These are phyloP conservation scores for Mycosphaerella sp. DNA, from an alignment of 2,329 filamentous ascomycete genomes.

Conservation along the genomic window DNA sequence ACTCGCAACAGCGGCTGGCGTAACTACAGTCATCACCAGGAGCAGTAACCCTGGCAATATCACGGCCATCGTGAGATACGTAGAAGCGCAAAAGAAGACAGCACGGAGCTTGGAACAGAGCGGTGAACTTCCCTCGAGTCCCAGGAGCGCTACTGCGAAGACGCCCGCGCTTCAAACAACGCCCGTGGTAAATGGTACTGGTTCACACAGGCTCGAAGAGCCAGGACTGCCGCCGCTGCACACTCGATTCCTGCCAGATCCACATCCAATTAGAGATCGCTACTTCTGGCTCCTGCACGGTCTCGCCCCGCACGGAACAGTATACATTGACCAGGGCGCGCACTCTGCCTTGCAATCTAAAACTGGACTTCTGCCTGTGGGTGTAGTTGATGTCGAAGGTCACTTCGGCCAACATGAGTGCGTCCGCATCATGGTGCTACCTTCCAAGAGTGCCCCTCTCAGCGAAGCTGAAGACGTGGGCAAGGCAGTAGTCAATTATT, in stretches of 20 bases:
- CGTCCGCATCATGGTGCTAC: constrained; percentile 75
- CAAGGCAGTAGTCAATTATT: constrained; percentile 85
- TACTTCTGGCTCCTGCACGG: constrained; percentile 98
- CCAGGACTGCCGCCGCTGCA: constrained; percentile 56
- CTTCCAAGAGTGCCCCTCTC: constrained; percentile 44
- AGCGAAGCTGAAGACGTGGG: constrained; percentile 61
- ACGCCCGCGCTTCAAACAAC: constrained; percentile 21
- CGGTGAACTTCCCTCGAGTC: constrained; percentile 18
- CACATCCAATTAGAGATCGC: constrained; percentile 79
- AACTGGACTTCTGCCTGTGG: constrained; percentile 80
- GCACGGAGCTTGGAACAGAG: constrained; percentile 25
- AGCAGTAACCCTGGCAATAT: constrained; percentile 94
- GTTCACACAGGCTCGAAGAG: constrained; percentile 27
- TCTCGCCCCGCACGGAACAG: constrained; percentile 76
- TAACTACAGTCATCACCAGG: constrained; percentile 90
- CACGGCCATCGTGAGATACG: constrained; percentile 72
- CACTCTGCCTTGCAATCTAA: constrained; percentile 73
- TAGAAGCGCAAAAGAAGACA: constrained; percentile 55
- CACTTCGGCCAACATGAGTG: constrained; percentile 88
- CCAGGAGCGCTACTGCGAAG: constrained; percentile 8
- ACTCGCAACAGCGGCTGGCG: constrained; percentile 85
- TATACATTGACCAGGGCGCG: constrained; percentile 91
- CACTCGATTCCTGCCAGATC: constrained; percentile 83
- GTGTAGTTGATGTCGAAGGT: constrained; percentile 84
- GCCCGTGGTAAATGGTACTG: constrained; percentile 23